A percentile compares a stretch with the other conserved stretches of the same genome.
Conservation (phyloP, 202 grass and related monocot species). For the Panicum virgatum region DNA sequence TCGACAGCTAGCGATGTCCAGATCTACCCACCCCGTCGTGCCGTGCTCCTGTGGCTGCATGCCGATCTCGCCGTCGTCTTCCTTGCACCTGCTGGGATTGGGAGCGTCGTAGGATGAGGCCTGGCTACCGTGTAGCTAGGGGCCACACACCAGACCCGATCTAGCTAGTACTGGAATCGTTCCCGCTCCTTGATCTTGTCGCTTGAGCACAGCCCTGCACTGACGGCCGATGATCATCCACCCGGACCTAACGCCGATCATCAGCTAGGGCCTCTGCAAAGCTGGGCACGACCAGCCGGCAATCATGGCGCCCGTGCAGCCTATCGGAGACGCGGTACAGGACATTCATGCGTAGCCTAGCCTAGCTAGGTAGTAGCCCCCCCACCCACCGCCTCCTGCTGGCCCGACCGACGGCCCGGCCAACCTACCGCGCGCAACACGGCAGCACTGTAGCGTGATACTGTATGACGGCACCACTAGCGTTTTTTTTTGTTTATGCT, state of each 20-base stretch:
- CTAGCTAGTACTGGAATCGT: slow-evolving; percentile 10
- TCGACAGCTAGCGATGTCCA: slow-evolving; percentile 32
- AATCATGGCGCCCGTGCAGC: slow-evolving; percentile 19
- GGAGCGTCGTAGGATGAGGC: slow-evolving; percentile 13
- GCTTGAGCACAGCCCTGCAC: slow-evolving; percentile 17
- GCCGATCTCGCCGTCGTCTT: neutral
- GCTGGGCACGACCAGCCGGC: neutral
- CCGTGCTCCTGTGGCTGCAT: neutral
- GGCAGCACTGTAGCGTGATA: neutral
- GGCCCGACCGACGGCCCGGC: neutral
- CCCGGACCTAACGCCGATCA: slow-evolving; percentile 35
- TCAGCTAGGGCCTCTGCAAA: slow-evolving; percentile 27
- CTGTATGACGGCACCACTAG: neutral
- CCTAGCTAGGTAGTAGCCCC: neutral
- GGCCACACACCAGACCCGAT: slow-evolving; percentile 11
- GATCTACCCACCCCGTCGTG: slow-evolving; percentile 50
- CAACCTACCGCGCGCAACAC: slow-evolving; percentile 2
- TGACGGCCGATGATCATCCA: neutral
- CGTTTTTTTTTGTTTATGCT: neutral
- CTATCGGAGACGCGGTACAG: neutral
- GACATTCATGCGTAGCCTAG: neutral
- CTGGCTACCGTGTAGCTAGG: neutral
- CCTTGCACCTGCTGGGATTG: too few species aligned
- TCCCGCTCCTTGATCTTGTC: slow-evolving; percentile 24
- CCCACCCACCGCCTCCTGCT: neutral